These are phyloP conservation scores for Fraxinus paxiana DNA, from an alignment of 305 asterid genomes.

Conservation along the genomic window DNA sequence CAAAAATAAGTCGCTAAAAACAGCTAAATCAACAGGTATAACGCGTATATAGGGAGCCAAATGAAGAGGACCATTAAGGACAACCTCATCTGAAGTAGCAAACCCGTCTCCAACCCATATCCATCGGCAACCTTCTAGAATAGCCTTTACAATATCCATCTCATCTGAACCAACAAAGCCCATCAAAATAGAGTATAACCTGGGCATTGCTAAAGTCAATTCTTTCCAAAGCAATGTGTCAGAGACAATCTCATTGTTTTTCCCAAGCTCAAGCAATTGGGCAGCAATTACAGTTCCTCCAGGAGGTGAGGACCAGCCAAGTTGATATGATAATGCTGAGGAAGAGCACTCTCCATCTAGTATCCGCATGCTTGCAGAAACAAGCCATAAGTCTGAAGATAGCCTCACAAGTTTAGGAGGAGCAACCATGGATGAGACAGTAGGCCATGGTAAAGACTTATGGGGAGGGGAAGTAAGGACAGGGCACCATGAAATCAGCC, in stretches of 20 bases:
- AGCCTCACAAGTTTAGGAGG: slow-evolving; percentile 92
- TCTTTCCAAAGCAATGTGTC: slow-evolving; percentile 80
- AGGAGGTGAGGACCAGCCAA: slow-evolving; percentile 93
- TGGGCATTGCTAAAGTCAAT: slow-evolving; percentile 90
- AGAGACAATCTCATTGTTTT: slow-evolving; percentile 74
- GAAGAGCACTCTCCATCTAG: slow-evolving; percentile 94
- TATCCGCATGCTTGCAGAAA: slow-evolving; percentile 95
- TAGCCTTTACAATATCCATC: slow-evolving; percentile 85
- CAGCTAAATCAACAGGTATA: slow-evolving; percentile 88
- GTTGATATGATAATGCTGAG: slow-evolving; percentile 70
- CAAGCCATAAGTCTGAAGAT: slow-evolving; percentile 83
- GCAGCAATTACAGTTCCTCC: slow-evolving; percentile 95
- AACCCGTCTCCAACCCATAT: slow-evolving; percentile 99
- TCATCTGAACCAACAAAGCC: slow-evolving; percentile 78
- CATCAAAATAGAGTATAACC: slow-evolving; percentile 72
- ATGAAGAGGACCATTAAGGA: slow-evolving; percentile 90
- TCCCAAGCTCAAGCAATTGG: slow-evolving; percentile 97
- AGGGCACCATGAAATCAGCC: slow-evolving; percentile 93
- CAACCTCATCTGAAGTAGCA: slow-evolving; percentile 85
- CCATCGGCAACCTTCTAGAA: slow-evolving; percentile 94
- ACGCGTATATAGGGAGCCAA: slow-evolving; percentile 94
- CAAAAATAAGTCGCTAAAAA: slow-evolving; percentile 78
- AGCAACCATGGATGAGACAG: slow-evolving; percentile 77
- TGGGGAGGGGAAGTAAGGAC: slow-evolving; percentile 75
- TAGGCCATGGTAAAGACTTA: slow-evolving; percentile 83